Percentiles rank a stretch among this genome's conserved stretches.
phyloP scores from a whole-genome alignment of 2,329 filamentous ascomycete species.

The Epichloe gansuensis region DNA sequence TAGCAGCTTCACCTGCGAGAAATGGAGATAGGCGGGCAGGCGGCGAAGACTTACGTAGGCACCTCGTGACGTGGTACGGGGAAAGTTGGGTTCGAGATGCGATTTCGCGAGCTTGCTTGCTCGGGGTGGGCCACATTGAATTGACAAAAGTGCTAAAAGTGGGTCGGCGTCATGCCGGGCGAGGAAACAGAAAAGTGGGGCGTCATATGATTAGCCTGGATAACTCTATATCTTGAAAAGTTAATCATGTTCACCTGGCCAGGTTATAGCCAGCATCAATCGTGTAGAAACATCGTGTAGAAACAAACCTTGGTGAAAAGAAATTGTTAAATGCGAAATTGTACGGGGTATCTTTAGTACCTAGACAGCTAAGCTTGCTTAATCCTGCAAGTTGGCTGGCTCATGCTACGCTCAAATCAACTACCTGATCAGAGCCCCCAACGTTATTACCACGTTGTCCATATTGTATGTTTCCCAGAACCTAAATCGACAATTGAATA shows the following conservation, averaged over 20 bases:
- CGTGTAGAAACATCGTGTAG: too few relatives aligned
- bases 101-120: background rate
- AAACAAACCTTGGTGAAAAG: too few relatives aligned
- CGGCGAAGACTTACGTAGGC: too few relatives aligned
- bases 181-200: too few relatives aligned
- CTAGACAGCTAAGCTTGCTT: background rate
- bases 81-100: background rate
- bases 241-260: background rate
- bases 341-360: background rate
- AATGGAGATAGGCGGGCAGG: too few relatives aligned
- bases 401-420: background rate
- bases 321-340: background rate
- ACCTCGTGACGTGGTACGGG: background rate
- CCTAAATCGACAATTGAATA: background rate
- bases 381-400: background rate
- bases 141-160: too few relatives aligned
- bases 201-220: too few relatives aligned
- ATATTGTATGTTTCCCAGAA: background rate
- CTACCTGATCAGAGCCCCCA: background rate
- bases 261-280: too few relatives aligned
- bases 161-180: too few relatives aligned
- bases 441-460: background rate
- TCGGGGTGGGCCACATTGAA: background rate
- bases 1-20: too few relatives aligned
- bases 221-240: background rate